phyloP scores from a whole-genome alignment of 345 rosid genomes.

The Citrus sp. region DNA sequence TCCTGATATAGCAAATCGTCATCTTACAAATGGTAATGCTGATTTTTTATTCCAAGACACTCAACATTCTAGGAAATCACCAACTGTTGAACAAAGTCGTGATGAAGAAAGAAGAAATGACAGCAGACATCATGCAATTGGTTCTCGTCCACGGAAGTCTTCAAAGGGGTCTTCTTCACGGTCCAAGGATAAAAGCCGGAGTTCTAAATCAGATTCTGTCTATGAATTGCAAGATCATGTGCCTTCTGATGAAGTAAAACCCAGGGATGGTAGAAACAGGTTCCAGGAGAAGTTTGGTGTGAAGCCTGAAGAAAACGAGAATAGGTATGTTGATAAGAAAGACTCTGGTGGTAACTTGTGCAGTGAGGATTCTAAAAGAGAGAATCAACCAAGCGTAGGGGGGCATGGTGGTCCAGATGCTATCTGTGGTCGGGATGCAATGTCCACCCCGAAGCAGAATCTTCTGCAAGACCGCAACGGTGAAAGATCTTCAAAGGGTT shows the following conservation, averaged over 20 bases:
- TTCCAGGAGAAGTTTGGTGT: slow-evolving; percentile 33
- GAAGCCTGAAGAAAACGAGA: slow-evolving; percentile 39
- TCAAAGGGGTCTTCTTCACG: slow-evolving; percentile 64
- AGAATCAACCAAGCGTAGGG: slow-evolving; percentile 22
- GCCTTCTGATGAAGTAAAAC: slow-evolving; percentile 35
- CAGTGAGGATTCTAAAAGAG: slow-evolving; percentile 42
- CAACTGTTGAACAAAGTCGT: slow-evolving; percentile 26
- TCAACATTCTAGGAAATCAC: slow-evolving; percentile 25
- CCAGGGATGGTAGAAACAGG: slow-evolving; percentile 40
- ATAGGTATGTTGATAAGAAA: slow-evolving; percentile 42
- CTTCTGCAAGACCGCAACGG: slow-evolving; percentile 30
- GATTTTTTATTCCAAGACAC: slow-evolving; percentile 39
- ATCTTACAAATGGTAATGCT: slow-evolving; percentile 33
- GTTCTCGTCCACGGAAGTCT: slow-evolving; percentile 47
- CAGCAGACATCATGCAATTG: slow-evolving; percentile 39
- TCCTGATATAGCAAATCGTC: slow-evolving; percentile 33
- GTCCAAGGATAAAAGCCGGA: slow-evolving; percentile 59
- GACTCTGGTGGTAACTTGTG: slow-evolving; percentile 34
- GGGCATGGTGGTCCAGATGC: slow-evolving; percentile 39
- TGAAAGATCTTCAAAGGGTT: slow-evolving; percentile 32
- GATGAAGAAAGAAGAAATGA: slow-evolving; percentile 45
- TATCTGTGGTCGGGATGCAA: slow-evolving; percentile 33
- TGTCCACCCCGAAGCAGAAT: slow-evolving; percentile 37
- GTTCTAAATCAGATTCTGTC: slow-evolving; percentile 42
- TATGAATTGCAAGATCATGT: slow-evolving; percentile 31